These are phyloP conservation scores for Scopulariopsis brevicaulis DNA, from an alignment of 2,329 filamentous ascomycete genomes.

Conservation along the genomic window DNA sequence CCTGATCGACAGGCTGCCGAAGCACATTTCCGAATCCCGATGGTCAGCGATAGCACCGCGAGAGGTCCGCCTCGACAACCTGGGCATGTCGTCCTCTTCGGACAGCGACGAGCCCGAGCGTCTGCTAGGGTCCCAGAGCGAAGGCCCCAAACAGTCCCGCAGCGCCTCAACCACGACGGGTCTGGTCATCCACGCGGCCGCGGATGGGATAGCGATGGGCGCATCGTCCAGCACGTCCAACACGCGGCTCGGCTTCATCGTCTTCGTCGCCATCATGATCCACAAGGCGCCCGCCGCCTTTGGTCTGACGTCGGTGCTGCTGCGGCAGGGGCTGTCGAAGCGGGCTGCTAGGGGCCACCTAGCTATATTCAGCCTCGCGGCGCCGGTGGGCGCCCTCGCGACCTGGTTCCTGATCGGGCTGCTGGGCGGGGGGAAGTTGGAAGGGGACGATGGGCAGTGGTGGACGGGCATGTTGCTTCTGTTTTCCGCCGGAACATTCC, in stretches of 20 bases:
- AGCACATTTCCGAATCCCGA: conserved; percentile 50
- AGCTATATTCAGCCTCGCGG: conserved; percentile 82
- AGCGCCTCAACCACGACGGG: conserved; percentile 80
- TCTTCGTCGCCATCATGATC: conserved; percentile 94
- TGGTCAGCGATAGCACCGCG: conserved; percentile 57
- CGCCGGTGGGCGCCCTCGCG: conserved; percentile 70
- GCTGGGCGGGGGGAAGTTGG: conserved; percentile 47
- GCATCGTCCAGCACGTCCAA: conserved; percentile 70
- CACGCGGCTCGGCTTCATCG: conserved; percentile 72
- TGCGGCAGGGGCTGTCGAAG: conserved; percentile 87
- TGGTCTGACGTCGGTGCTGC: conserved; percentile 76
- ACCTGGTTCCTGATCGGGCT: conserved; percentile 75
- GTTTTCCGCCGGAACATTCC: conserved; percentile 92
- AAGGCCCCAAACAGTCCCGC: conserved; percentile 45
- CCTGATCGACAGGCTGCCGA: conserved; percentile 76
- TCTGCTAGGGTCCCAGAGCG: conserved; percentile 47
- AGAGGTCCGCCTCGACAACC: conserved; percentile 80
- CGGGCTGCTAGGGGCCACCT: conserved; percentile 75
- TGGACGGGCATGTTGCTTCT: conserved; percentile 86
- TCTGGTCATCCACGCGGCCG: conserved; percentile 89
- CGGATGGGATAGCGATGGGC: conserved; percentile 91
- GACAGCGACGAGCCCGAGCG: conserved; percentile 46
- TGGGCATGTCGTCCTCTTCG: conserved; percentile 39
- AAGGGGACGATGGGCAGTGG: conserved; percentile 60
- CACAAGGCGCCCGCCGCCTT: conserved; percentile 96